Conservation (phyloP, 2,329 filamentous ascomycete species). For the Dothidotthia symphoricarpi region DNA sequence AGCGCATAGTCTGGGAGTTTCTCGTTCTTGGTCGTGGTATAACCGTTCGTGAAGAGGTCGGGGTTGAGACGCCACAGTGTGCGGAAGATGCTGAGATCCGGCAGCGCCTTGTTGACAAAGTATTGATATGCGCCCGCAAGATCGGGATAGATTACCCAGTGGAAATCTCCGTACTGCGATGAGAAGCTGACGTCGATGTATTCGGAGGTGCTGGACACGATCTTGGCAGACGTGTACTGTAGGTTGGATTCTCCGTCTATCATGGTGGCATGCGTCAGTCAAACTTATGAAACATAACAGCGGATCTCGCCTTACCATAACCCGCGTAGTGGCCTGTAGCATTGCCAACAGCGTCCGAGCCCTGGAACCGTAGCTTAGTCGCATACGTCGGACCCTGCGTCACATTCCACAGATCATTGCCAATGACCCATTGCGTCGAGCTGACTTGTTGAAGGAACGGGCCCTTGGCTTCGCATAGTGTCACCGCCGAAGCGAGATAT, state of each 20-base stretch:
- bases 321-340: conserved; percentile 41
- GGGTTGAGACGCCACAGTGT: conserved; percentile 50
- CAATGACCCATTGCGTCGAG: conserved; percentile 25
- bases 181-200: conserved; percentile 49
- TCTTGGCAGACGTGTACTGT: conserved; percentile 44
- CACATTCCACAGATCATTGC: conserved; percentile 40
- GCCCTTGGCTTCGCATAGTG: conserved; percentile 4
- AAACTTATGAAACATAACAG: not conserved
- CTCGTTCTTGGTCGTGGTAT: conserved; percentile 46
- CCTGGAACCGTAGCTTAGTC: conserved; percentile 39
- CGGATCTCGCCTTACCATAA: conserved; percentile 26
- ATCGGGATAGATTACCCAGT: conserved; percentile 49
- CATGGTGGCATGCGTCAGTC: not conserved
- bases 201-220: conserved; percentile 29
- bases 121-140: conserved; percentile 52
- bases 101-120: conserved; percentile 49
- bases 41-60: conserved; percentile 45
- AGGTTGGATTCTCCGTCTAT: conserved; percentile 43
- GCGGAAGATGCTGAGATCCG: conserved; percentile 47
- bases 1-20: conserved; percentile 43
- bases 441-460: conserved; percentile 22
- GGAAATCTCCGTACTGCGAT: conserved; percentile 46
- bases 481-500: conserved; percentile 1
- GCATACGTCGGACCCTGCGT: conserved; percentile 32
- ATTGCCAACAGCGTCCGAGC: conserved; percentile 34